Conservation (phyloP, 2,329 filamentous ascomycete genomes). For the Phoma herbarum region DNA sequence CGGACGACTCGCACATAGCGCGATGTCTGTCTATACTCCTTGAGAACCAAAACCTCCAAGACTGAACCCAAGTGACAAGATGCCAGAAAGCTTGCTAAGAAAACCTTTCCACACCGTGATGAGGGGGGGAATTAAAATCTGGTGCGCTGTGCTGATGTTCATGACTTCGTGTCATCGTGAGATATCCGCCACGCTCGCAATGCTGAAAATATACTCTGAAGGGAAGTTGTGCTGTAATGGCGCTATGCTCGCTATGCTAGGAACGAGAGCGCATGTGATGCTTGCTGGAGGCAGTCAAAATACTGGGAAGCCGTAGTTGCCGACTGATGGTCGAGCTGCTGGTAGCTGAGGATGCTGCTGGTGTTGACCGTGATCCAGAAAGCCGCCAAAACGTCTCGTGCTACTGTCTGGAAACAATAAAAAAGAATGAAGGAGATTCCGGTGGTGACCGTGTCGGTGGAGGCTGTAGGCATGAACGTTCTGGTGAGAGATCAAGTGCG, state of each 20-base stretch:
- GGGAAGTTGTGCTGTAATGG: conserved; percentile 25
- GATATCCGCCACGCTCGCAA: conserved; percentile 39
- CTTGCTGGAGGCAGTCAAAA: conserved; percentile 22
- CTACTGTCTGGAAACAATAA: conserved; percentile 48
- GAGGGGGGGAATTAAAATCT: conserved; percentile 34
- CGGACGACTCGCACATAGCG: conserved; percentile 28
- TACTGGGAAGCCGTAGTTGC: conserved; percentile 33
- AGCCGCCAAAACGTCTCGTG: conserved; percentile 42
- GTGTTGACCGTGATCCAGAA: conserved; percentile 36
- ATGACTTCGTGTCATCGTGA: conserved; percentile 51
- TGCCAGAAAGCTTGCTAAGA: conserved; percentile 19
- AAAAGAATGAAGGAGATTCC: conserved; percentile 50
- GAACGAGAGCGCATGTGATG: conserved; percentile 7
- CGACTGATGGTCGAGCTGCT: conserved; percentile 34
- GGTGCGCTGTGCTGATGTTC: conserved; percentile 37
- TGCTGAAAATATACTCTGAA: conserved; percentile 46
- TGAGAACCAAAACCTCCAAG: conserved; percentile 21
- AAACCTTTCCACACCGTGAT: conserved; percentile 24
- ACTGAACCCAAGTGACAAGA: conserved; percentile 25
- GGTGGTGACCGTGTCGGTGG: conserved; percentile 36
- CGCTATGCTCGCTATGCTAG: conserved; percentile 15
- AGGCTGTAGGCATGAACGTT: conserved; percentile 22
- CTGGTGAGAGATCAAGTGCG: conserved; percentile 30
- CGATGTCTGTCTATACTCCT: conserved; percentile 35
- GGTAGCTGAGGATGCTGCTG: conserved; percentile 28